phyloP scores from a whole-genome alignment of 2,329 filamentous ascomycete genomes.

The Fusarium luffae region DNA sequence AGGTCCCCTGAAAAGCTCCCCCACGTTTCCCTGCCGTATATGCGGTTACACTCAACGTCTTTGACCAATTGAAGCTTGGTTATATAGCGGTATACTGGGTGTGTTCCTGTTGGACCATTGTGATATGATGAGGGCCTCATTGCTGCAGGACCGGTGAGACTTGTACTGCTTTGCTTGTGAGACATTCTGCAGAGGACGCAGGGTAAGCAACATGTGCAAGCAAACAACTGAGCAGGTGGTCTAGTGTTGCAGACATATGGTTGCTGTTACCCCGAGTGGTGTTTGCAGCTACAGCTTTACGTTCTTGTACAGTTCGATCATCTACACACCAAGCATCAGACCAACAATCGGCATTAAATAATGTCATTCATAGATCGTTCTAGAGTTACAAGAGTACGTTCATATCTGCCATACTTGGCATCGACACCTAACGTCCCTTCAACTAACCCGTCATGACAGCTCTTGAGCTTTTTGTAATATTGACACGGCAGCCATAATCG shows the following conservation, averaged over 20 bases:
- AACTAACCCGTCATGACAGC: constrained; percentile 40
- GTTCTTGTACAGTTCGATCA: not conserved
- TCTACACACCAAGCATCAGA: not conserved
- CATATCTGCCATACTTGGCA: constrained; percentile 15
- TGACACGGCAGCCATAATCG: constrained; percentile 42
- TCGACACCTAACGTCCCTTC: constrained; percentile 25
- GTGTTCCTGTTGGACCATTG: constrained; percentile 32
- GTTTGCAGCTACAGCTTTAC: not conserved
- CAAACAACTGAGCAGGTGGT: not conserved
- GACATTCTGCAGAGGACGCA: not conserved
- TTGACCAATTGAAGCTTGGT: constrained; percentile 26
- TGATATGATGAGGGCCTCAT: constrained; percentile 7
- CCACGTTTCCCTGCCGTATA: constrained; percentile 21
- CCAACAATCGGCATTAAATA: constrained; percentile 29
- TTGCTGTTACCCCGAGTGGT: not conserved
- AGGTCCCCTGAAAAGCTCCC: constrained; percentile 15
- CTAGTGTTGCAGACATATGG: not conserved
- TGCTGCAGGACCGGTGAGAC: constrained; percentile 31
- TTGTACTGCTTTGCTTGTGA: not conserved
- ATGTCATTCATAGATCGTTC: constrained; percentile 45
- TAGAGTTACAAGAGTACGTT: constrained; percentile 38
- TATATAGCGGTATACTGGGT: constrained; percentile 21
- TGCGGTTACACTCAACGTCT: constrained; percentile 25
- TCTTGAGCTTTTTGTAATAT: constrained; percentile 35
- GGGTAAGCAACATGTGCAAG: not conserved